phyloP scores from a whole-genome alignment of 1,284 basidiomycete species.

The Pyrrhoderma lamaoense region DNA sequence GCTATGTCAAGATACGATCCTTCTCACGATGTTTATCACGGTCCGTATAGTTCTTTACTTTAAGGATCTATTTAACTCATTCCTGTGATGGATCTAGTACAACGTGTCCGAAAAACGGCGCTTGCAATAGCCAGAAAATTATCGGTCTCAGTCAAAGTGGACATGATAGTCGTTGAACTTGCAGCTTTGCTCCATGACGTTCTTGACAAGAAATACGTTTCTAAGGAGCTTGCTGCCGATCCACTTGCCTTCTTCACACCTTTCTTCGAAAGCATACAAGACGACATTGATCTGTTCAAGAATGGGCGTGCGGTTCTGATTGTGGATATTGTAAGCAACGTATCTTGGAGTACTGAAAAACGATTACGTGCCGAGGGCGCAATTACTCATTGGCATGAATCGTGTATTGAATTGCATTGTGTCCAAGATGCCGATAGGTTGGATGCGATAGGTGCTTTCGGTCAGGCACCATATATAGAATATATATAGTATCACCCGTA shows the following conservation, averaged over 20 bases:
- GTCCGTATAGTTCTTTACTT: conserved; percentile 34
- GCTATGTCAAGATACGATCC: conserved; percentile 84
- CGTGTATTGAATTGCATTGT: conserved; percentile 76
- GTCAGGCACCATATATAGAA: conserved; percentile 75
- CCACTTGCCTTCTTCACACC: conserved; percentile 60
- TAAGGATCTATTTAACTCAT: conserved; percentile 1
- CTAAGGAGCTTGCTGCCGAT: conserved; percentile 47
- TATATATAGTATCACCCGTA: conserved; percentile 58
- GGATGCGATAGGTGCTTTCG: conserved; percentile 88
- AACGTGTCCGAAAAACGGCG: conserved; percentile 75
- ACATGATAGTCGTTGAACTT: conserved; percentile 36
- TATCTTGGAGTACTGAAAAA: conserved; percentile 85
- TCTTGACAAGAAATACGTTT: conserved; percentile 78
- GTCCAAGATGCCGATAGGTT: conserved; percentile 91
- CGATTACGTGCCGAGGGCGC: conserved; percentile 46
- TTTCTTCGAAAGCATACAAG: conserved; percentile 47
- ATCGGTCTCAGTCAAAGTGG: conserved; percentile 39
- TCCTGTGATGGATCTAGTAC: conserved; percentile 40
- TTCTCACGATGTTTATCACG: conserved; percentile 85
- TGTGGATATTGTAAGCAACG: conserved; percentile 65
- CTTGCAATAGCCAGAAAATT: conserved; percentile 52
- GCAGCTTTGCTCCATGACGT: conserved; percentile 87
- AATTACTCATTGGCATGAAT: conserved; percentile 66
- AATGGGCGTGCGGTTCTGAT: conserved; percentile 55
- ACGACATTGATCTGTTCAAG: conserved; percentile 43